Evolutionary conservation across 805 yeast species (phyloP).

Genomic region (Blastobotrys robertii): DNA sequence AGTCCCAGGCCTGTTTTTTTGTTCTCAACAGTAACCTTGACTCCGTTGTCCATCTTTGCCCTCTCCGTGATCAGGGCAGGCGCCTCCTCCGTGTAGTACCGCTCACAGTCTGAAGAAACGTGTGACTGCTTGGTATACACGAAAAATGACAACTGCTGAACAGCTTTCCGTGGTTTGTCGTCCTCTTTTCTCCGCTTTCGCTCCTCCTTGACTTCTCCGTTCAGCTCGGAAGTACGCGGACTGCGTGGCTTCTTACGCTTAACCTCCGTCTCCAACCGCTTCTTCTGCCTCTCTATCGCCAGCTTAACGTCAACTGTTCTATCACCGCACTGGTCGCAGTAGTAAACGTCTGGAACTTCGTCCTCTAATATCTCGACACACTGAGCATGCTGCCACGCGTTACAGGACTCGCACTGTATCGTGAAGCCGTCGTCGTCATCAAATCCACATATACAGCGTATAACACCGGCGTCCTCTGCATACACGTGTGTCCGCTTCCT

Average conservation of each 20-base stretch:
- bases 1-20: conserved; percentile 37
- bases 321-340: conserved; percentile 66
- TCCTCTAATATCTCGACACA: conserved; percentile 72
- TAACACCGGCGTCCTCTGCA: conserved; percentile 59
- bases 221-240: too few relatives aligned
- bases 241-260: too few relatives aligned
- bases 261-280: conserved; percentile 1
- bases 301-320: conserved; percentile 35
- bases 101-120: conserved; percentile 65
- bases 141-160: too few relatives aligned
- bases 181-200: too few relatives aligned
- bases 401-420: conserved; percentile 85
- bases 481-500: conserved; percentile 6
- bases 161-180: too few relatives aligned
- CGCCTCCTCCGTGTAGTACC: conserved; percentile 45
- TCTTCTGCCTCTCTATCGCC: conserved; percentile 34
- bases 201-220: too few relatives aligned
- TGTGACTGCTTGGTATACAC: conserved; percentile 35
- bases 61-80: conserved; percentile 33
- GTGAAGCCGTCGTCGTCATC: conserved; percentile 94
- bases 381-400: conserved; percentile 91
- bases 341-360: conserved; percentile 73
- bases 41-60: conserved; percentile 22
- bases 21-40: neutral
- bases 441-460: conserved; percentile 81